Evolutionary conservation across 192 early-diverging fungal species (phyloP).

Genomic region (Rhizophlyctis rosea): DNA sequence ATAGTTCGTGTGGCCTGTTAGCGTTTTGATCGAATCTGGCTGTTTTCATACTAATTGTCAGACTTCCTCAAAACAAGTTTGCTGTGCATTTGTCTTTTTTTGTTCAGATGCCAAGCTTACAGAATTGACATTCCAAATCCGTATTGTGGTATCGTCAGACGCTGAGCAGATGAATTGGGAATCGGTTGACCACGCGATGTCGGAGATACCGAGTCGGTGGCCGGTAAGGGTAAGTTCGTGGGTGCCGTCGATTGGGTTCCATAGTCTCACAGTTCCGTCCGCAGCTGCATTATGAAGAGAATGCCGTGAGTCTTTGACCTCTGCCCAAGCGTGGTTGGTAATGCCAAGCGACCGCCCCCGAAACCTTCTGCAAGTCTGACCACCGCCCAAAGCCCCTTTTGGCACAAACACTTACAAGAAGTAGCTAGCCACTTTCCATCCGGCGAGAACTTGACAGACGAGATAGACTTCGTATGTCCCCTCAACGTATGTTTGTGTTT

Average conservation of each 20-base stretch:
- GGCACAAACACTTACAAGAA: conserved; percentile 55
- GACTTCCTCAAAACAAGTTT: no score
- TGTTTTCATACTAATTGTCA: no score
- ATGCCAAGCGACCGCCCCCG: not conserved
- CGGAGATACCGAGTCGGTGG: conserved; percentile 89
- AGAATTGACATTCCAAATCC: conserved; percentile 83
- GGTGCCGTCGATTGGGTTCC: conserved; percentile 83
- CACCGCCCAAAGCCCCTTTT: not conserved
- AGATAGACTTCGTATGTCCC: conserved; percentile 93
- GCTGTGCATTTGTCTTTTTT: not conserved
- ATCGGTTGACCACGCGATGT: conserved; percentile 94
- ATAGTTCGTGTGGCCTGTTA: conserved; percentile 92
- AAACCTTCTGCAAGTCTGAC: not conserved
- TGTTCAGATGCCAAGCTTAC: conserved; percentile 40
- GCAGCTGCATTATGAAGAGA: conserved; percentile 73
- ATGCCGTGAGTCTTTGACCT: no score
- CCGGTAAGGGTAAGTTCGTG: conserved; percentile 84
- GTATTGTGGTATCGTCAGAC: conserved; percentile 92
- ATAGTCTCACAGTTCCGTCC: conserved; percentile 93
- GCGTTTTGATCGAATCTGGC: conserved; percentile 66
- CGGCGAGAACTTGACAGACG: conserved; percentile 96
- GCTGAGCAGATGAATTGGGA: conserved; percentile 84
- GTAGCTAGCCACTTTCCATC: conserved; percentile 97
- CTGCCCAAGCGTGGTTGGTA: no score
- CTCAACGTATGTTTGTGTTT: conserved; percentile 81